These are phyloP conservation scores for Stipa capillata DNA, from an alignment of 176 grass and related monocot genomes.

Conservation along the genomic window DNA sequence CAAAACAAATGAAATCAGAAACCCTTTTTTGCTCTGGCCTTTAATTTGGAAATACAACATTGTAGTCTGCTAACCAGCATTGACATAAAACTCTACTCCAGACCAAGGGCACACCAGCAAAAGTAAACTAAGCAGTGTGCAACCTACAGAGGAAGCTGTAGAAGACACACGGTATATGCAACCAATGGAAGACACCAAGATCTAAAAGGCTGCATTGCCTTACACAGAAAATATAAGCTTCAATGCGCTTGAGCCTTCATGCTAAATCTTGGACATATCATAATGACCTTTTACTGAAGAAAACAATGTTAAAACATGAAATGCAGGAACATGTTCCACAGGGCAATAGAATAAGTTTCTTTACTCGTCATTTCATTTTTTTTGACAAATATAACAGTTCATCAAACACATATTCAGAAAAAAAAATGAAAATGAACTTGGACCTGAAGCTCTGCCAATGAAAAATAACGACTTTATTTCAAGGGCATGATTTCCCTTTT, in stretches of 20 bases:
- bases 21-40: background rate
- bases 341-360: background rate
- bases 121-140: no score
- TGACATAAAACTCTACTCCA: no score
- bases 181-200: background rate
- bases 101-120: no score
- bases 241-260: background rate
- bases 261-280: background rate
- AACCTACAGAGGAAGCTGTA: background rate
- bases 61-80: background rate
- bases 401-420: background rate
- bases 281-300: background rate
- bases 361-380: background rate
- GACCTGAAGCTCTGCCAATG: no score
- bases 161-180: background rate
- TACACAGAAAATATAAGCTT: background rate
- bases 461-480: background rate
- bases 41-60: background rate
- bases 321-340: background rate
- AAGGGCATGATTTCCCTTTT: background rate
- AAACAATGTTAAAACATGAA: background rate
- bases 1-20: background rate
- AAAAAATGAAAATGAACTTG: background rate
- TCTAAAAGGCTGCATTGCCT: background rate
- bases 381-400: background rate